Base-by-base conservation (phyloP, 2,329 filamentous ascomycete genomes). In the Monosporascus sp. region DNA sequence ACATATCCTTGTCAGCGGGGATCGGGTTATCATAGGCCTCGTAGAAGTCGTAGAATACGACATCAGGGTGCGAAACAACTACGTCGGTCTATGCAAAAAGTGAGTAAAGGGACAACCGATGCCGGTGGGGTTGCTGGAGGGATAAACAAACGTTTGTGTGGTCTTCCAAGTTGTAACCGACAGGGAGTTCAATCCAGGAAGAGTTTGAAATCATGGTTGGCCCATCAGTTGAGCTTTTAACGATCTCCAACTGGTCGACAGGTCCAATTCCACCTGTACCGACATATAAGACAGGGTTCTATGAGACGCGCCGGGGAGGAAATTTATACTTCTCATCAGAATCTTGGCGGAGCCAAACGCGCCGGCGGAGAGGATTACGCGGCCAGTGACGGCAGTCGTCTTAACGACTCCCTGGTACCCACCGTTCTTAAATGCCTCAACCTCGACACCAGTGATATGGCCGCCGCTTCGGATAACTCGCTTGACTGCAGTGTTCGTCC, bases 311-410 rank as follows among this genome's bases (percentile, higher is more conserved):
- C 31, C 4, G 11, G 31, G 31, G 31, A 14, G 11, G 9, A 31
- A 14, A 11, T 5, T 14, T 4, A 35, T 35, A 70, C 82, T 86
- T 62, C 85, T 78, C 69, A 88, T 76, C 2, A 90, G 77, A 48
- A 90, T 73, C 69, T 87, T 87, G 15, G 85, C 76, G 2, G 84
- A 84, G n/a, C 85, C 85, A 57, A 90, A 88, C 1, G 86, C 74
- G 48, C 87, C 87, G 1, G 85, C 81, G 18, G 87, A 80, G 35
- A 89, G 72, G 59, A 90, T 80, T 45, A 90, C 85, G 50, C 85
- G 80, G 9, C 87, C 87, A 14, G 77, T 80, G 38, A 71, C 68
- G 5, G 75, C 62, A 22, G 83, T 83, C 53, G 89, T 70, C 7
- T 82, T 83, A 57, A 89, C 75, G 8, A 78, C 78, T 5, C 85